Evolutionary conservation across 192 early-diverging fungal genomes (phyloP), one percentile per base, ranked within the genome.

Genomic region (Mortierella antarctica): DNA sequence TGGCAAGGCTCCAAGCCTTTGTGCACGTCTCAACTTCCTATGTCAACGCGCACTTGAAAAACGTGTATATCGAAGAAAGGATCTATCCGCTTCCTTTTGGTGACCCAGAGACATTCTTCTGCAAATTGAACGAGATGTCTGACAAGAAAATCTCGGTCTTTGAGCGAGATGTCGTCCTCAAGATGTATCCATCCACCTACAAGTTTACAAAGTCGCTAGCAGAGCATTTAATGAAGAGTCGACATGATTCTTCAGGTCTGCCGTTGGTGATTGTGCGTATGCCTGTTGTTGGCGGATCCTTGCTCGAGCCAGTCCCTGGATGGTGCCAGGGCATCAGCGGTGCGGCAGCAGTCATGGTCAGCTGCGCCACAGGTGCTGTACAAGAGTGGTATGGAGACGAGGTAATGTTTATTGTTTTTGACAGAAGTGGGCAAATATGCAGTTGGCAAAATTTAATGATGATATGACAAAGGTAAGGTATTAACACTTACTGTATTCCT

Each of bases 361-460:
- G 3, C 4, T 51, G 47, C 9, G 67, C n/a, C 21, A 4, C 41
- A 17, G 67, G 67, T 2, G 21, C 4, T 10, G 48, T 69, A 1
- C 67, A 69, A 42, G 67, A 69, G n/a, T 69, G 67, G 67, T 7
- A 7, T 18, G 67, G 46, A 14, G 57, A 58, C 18, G 56, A 56
- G 53, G 54, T 67, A 57, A 31, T n/a, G 3, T 31, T 31, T 31
- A 31, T 3, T 31, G 31, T 31, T 31, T 31, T 3, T 31, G 31
- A 31, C 31, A 31, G 31, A 3, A 31, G 31, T 31, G 31, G 31
- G 31, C 31, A 31, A 31, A 31, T 2, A 31, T 31, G 1, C 31
- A 31, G 31, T 31, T 31, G 1, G 31, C 31, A 31, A 31, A 31
- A 31, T 31, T 31, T 31, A 31, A 31, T 31, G 31, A 31, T 31